These are phyloP conservation scores for Phytomonas francai DNA, from an alignment of 208 protist species.

Conservation along the genomic window DNA sequence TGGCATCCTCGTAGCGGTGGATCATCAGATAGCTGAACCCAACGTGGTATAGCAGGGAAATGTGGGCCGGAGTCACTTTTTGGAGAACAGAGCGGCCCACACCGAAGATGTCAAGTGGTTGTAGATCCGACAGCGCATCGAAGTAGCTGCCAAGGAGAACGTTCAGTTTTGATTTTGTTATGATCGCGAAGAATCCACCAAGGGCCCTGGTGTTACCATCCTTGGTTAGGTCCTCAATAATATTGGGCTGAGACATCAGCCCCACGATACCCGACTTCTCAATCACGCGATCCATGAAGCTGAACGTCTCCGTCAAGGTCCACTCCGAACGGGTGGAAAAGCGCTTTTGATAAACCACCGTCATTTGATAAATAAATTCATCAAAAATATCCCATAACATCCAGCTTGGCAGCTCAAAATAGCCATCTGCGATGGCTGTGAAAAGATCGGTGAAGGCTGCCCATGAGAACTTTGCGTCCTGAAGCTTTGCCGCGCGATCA, in stretches of 20 bases:
- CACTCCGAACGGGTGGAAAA: conserved; percentile 54
- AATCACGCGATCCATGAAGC: conserved; percentile 54
- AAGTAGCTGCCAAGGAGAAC: conserved; percentile 85
- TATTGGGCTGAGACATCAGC: conserved; percentile 35
- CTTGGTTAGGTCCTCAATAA: conserved; percentile 22
- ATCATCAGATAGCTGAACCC: conserved; percentile 91
- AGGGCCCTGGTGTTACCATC: conserved; percentile 30
- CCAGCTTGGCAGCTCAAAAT: conserved; percentile 67
- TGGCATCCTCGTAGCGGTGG: conserved; percentile 84
- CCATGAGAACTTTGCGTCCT: conserved; percentile 63
- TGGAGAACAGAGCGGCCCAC: conserved; percentile 50
- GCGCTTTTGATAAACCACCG: conserved; percentile 81
- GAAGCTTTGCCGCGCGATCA: conserved; percentile 39
- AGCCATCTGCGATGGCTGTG: conserved; percentile 27
- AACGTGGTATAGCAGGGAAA: conserved; percentile 80
- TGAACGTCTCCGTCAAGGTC: conserved; percentile 52
- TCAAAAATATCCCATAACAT: conserved; percentile 90
- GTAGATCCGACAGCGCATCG: conserved; percentile 54
- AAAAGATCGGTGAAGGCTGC: conserved; percentile 65
- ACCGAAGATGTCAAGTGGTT: conserved; percentile 68
- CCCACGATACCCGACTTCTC: conserved; percentile 43
- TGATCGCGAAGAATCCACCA: conserved; percentile 78
- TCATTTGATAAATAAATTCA: conserved; percentile 87
- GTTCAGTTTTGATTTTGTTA: conserved; percentile 72
- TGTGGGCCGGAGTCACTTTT: conserved; percentile 55